Evolutionary conservation across 2,329 filamentous ascomycete genomes (phyloP).

Genomic region (Acrocalymma vagum): DNA sequence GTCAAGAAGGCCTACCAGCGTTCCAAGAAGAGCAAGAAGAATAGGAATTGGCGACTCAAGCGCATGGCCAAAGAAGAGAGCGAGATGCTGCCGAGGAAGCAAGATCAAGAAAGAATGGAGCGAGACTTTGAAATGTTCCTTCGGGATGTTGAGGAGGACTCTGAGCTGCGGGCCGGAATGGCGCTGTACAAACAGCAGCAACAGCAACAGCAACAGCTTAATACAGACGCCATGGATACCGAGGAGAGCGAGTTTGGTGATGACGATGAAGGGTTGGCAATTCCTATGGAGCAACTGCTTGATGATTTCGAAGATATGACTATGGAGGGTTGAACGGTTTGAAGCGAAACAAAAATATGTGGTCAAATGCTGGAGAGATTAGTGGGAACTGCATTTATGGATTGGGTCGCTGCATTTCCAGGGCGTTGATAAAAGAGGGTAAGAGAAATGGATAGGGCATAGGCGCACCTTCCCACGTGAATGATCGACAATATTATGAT

Average conservation of each 20-base stretch:
- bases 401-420: too few species aligned
- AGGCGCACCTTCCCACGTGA: too few species aligned
- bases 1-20: slow-evolving; percentile 97
- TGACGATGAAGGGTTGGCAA: slow-evolving; percentile 63
- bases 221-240: slow-evolving; percentile 72
- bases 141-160: slow-evolving; percentile 94
- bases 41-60: slow-evolving; percentile 89
- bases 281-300: slow-evolving; percentile 69
- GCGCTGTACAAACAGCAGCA: slow-evolving; percentile 81
- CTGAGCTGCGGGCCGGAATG: slow-evolving; percentile 83
- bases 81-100: slow-evolving; percentile 84
- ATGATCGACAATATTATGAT: too few species aligned
- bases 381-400: too few species aligned
- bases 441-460: too few species aligned
- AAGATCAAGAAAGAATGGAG: slow-evolving; percentile 88
- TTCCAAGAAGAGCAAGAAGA: slow-evolving; percentile 74
- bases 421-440: too few species aligned
- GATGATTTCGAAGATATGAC: slow-evolving; percentile 93
- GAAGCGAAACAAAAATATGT: too few species aligned
- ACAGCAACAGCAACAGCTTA: slow-evolving; percentile 63
- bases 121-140: slow-evolving; percentile 97
- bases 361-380: too few species aligned
- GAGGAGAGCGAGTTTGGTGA: slow-evolving; percentile 62
- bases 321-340: slow-evolving; percentile 62
- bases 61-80: slow-evolving; percentile 91